These are phyloP conservation scores for Venturia pyrina DNA, from an alignment of 2,329 filamentous ascomycete genomes.

Conservation along the genomic window DNA sequence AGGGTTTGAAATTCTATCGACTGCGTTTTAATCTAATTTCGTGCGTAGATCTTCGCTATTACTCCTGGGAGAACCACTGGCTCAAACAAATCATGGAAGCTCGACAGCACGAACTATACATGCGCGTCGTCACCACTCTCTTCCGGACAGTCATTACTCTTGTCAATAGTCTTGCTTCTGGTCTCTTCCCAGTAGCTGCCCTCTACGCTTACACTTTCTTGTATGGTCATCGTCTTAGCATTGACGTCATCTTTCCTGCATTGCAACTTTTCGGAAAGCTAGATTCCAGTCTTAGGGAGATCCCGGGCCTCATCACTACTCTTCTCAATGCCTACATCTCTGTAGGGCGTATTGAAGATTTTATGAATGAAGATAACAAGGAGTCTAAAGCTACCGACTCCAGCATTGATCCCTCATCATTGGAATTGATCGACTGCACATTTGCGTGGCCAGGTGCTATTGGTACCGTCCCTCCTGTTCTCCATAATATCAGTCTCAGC, in stretches of 20 bases:
- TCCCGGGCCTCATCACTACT: slow-evolving; percentile 66
- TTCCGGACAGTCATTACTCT: slow-evolving; percentile 55
- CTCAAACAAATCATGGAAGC: slow-evolving; percentile 57
- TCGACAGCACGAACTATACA: slow-evolving; percentile 55
- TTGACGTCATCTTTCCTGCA: slow-evolving; percentile 81
- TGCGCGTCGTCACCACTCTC: slow-evolving; percentile 54
- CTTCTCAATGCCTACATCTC: slow-evolving; percentile 77
- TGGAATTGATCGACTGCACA: slow-evolving; percentile 51
- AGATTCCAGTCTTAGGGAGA: slow-evolving; percentile 60
- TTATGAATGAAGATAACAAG: slow-evolving; percentile 79
- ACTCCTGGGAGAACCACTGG: slow-evolving; percentile 74
- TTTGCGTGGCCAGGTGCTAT: slow-evolving; percentile 71
- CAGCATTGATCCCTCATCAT: slow-evolving; percentile 25
- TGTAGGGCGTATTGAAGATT: slow-evolving; percentile 69
- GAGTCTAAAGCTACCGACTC: slow-evolving; percentile 30
- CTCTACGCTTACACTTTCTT: slow-evolving; percentile 74
- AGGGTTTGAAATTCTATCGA: background rate
- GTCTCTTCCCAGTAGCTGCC: slow-evolving; percentile 67
- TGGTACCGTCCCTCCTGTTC: slow-evolving; percentile 36
- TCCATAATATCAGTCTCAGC: slow-evolving; percentile 43
- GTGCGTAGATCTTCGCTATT: slow-evolving; percentile 56
- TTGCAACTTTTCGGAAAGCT: slow-evolving; percentile 71
- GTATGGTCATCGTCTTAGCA: slow-evolving; percentile 55
- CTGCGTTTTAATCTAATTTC: background rate
- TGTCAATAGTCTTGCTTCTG: slow-evolving; percentile 60